Conservation (phyloP, 306 rosid genomes). For the Vigna radiata region DNA sequence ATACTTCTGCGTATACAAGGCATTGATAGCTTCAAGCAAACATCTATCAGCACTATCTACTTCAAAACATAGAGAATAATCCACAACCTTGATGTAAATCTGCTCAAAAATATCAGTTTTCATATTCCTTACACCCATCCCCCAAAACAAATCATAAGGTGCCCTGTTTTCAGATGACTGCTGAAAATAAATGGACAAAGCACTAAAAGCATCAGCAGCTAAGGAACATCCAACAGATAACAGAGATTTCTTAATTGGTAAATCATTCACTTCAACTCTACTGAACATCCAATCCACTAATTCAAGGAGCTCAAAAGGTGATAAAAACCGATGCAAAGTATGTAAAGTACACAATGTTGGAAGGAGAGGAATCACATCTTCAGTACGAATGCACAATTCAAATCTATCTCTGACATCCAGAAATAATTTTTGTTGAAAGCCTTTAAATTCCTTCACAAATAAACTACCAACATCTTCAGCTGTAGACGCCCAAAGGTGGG, state of each 20-base stretch:
- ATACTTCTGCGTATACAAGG: constrained; percentile 57
- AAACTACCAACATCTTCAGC: constrained; percentile 45
- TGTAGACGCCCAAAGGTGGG: constrained; percentile 48
- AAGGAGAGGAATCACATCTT: constrained; percentile 56
- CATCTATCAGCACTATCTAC: constrained; percentile 68
- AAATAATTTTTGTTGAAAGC: constrained; percentile 58
- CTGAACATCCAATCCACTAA: constrained; percentile 79
- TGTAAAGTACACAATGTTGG: constrained; percentile 59
- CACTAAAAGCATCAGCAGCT: constrained; percentile 77
- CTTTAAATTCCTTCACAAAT: constrained; percentile 59
- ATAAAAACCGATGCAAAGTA: constrained; percentile 60
- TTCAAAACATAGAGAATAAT: constrained; percentile 52
- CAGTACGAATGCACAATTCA: constrained; percentile 51
- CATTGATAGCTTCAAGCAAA: constrained; percentile 75
- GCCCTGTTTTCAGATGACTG: constrained; percentile 54
- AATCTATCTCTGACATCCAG: constrained; percentile 57
- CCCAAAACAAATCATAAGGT: constrained; percentile 69
- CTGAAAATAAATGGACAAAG: constrained; percentile 65
- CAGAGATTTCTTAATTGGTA: constrained; percentile 47
- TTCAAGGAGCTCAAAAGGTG: constrained; percentile 84
- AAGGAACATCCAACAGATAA: constrained; percentile 70
- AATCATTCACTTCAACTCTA: constrained; percentile 51
- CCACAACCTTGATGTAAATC: constrained; percentile 60
- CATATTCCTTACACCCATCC: constrained; percentile 50
- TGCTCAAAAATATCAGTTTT: constrained; percentile 61